Conservation (phyloP, 2,329 filamentous ascomycete species). For the Clonostachys solani region DNA sequence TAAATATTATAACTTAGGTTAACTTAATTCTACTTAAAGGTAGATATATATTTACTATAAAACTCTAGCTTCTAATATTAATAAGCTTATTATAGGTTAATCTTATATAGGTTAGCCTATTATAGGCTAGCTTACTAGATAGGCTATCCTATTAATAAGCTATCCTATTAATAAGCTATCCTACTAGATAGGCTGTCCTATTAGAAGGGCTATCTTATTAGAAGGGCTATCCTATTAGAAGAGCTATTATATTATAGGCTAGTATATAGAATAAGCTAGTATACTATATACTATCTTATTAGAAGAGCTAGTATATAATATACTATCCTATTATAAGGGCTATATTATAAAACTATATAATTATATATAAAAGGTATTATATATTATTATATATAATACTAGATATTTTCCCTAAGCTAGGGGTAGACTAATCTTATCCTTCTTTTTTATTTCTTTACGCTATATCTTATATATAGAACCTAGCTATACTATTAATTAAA, state of each 20-base stretch:
- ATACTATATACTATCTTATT: not conserved
- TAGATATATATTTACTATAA: not conserved
- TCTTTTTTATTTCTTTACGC: too few relatives aligned
- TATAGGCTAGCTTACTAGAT: not conserved
- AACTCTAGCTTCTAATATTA: not conserved
- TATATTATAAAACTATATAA: too few relatives aligned
- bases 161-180: not conserved
- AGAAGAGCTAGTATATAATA: not conserved
- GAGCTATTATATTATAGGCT: too few relatives aligned
- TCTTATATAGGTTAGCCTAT: not conserved
- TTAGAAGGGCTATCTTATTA: not conserved
- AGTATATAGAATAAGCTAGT: not conserved
- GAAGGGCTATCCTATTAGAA: too few relatives aligned
- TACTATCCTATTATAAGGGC: too few relatives aligned
- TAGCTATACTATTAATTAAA: too few relatives aligned
- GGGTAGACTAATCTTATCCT: too few relatives aligned
- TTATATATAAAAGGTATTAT: too few relatives aligned
- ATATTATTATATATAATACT: too few relatives aligned
- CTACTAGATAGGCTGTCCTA: not conserved
- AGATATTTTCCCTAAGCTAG: too few relatives aligned
- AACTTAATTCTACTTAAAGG: not conserved
- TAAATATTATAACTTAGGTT: not conserved
- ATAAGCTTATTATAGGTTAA: not conserved
- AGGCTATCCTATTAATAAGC: not conserved
- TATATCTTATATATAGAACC: too few relatives aligned